Base-by-base conservation (phyloP, 1,139 yeast species). In the Torulaspora pretoriensis region DNA sequence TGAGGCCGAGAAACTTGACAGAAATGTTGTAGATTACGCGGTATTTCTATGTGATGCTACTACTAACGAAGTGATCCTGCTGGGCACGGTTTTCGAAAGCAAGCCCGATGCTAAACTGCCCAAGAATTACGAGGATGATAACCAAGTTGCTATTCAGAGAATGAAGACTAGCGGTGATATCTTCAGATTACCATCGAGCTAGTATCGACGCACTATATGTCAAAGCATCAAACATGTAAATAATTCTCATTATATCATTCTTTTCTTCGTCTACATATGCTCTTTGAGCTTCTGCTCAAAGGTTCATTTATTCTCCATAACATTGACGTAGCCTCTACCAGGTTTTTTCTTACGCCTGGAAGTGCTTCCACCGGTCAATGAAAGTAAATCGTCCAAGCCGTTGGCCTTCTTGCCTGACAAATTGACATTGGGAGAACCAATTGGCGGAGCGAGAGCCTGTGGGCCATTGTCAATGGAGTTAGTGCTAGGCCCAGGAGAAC, bases 71-170 rank as follows among this genome's bases (percentile, higher is more conserved):
- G 71, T 83, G 49, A 75, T 75, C 24, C 70, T 88, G 51, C 87
- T 87, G 26, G 97, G 97, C 12, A 78, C 94, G 8, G 72, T 88
- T 12, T 89, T 89, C 60, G 95, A 87, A 59, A 77, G 81, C 51
- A 64, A 64, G 2, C 68, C 71, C 5, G 49, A 57, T 27, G 80
- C 67, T 29, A 68, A 60, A 48, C 58, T 68, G 40, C 70, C 71
- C 14, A 65, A 60, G 49, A 50, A 47, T 35, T 49, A 49, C 42
- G 67, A 65, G 47, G 63, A 58, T 43, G 57, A 62, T 42, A 65
- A 67, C 50, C 64, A 70, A 45, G 42, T 46, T 14, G 60, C 68
- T n/a, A 64, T 73, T 34, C 69, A 68, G 29, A 72, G 68, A 44
- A 76, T 77, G 79, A 70, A 68, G 47, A 57, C 57, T 24, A 68